A percentile compares a stretch with the other conserved stretches of the same genome.
Evolutionary conservation across 2,329 filamentous ascomycete genomes (phyloP).

Genomic region (Pseudopyricularia cyperi): DNA sequence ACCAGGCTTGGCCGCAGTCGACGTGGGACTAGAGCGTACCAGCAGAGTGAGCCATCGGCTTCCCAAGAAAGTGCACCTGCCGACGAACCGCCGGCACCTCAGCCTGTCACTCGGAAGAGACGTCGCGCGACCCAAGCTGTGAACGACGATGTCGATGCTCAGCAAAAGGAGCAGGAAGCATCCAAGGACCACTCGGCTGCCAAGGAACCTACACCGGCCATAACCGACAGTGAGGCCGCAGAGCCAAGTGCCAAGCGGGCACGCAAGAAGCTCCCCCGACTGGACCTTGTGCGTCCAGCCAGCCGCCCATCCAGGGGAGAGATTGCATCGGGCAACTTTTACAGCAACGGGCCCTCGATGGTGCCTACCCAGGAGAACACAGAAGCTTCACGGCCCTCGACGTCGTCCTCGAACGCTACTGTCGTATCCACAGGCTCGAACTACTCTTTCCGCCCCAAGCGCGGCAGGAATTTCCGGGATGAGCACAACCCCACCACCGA

Average conservation of each 20-base stretch:
- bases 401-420: conserved; percentile 35
- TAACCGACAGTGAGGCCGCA: not conserved
- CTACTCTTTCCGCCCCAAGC: conserved; percentile 41
- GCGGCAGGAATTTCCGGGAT: conserved; percentile 39
- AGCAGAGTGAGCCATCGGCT: not conserved
- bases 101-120: conserved; percentile 1
- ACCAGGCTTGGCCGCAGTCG: not conserved
- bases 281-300: conserved; percentile 1
- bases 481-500: conserved; percentile 25
- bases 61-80: not conserved
- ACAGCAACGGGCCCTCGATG: conserved; percentile 19
- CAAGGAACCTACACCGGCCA: not conserved
- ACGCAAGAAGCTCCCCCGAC: not conserved
- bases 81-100: not conserved
- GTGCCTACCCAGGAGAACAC: conserved; percentile 10
- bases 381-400: conserved; percentile 33
- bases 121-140: not conserved
- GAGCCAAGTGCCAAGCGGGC: conserved; percentile 1
- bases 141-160: not conserved
- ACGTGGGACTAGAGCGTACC: not conserved
- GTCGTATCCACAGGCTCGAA: conserved; percentile 34
- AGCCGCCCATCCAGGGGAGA: conserved; percentile 9
- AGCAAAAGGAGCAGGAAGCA: not conserved
- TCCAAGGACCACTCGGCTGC: not conserved
- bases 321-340: conserved; percentile 26